Percentiles rank a stretch among this genome's conserved stretches.
Evolutionary conservation across 306 rosid species (phyloP).

Genomic region (Cucurbita ficifolia): DNA sequence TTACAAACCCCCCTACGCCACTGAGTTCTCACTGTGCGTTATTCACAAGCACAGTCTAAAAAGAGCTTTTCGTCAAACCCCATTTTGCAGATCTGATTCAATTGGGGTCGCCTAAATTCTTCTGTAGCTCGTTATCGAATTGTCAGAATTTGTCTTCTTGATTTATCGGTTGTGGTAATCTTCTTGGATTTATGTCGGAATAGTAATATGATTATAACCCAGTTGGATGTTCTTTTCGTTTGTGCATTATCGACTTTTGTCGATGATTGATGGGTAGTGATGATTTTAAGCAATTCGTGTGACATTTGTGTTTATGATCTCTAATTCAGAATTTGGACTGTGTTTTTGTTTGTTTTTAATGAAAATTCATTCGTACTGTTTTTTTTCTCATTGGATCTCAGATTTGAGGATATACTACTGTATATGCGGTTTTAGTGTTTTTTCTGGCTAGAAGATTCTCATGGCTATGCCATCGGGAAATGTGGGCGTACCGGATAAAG

Average conservation of each 20-base stretch:
- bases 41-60: not conserved
- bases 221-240: conserved; percentile 10
- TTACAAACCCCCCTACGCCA: conserved; percentile 16
- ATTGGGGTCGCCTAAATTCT: not conserved
- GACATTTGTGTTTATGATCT: conserved; percentile 16
- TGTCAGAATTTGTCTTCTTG: not conserved
- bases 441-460: conserved; percentile 22
- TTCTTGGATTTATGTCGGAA: not conserved
- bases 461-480: conserved; percentile 98
- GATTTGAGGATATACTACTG: conserved; percentile 29
- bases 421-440: conserved; percentile 28
- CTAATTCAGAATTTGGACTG: conserved; percentile 20
- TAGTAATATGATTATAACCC: not conserved
- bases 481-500: conserved; percentile 58
- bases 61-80: not conserved
- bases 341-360: not conserved
- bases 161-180: not conserved
- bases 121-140: not conserved
- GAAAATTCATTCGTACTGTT: not conserved
- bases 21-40: conserved; percentile 4
- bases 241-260: not conserved
- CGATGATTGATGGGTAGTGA: not conserved
- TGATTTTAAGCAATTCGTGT: conserved; percentile 13
- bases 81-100: conserved; percentile 5
- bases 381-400: conserved; percentile 28